phyloP scores from a whole-genome alignment of 257 asterid genomes.

The Ballota nigra region DNA sequence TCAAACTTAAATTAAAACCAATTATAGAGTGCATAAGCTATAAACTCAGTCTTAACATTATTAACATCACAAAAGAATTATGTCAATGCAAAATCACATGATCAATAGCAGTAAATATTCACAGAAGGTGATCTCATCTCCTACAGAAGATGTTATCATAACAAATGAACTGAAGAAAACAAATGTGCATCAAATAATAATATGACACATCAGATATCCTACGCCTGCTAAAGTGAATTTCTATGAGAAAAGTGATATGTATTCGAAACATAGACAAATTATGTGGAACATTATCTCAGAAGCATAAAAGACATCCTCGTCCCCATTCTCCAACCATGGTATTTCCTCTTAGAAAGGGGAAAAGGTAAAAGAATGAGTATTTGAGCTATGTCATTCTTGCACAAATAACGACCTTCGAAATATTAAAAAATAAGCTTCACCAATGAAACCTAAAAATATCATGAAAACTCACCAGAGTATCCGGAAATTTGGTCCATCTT shows the following conservation, averaged over 20 bases:
- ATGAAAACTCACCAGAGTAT: constrained; percentile 59
- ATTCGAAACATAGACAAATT: not conserved
- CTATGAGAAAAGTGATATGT: not conserved
- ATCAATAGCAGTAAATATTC: not conserved
- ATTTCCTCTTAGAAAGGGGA: not conserved
- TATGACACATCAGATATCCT: constrained; percentile 9
- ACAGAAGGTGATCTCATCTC: not conserved
- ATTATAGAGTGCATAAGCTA: constrained; percentile 15
- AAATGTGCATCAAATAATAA: not conserved
- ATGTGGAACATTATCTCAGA: not conserved
- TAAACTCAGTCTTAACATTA: not conserved
- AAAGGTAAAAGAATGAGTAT: not conserved
- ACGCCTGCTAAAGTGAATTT: constrained; percentile 7
- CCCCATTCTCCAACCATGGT: not conserved
- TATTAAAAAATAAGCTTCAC: too few relatives aligned
- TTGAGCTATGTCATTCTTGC: not conserved
- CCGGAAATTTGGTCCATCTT: constrained; percentile 55
- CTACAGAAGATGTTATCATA: constrained; percentile 11
- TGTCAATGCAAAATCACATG: not conserved
- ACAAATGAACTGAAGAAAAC: not conserved
- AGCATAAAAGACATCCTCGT: constrained; percentile 2
- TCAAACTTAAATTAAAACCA: constrained; percentile 10
- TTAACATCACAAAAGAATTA: not conserved
- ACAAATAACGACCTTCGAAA: too few relatives aligned
- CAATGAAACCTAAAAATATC: constrained; percentile 8